Conservation (phyloP, 176 grass and related monocot genomes). For the Neostapfia colusana region DNA sequence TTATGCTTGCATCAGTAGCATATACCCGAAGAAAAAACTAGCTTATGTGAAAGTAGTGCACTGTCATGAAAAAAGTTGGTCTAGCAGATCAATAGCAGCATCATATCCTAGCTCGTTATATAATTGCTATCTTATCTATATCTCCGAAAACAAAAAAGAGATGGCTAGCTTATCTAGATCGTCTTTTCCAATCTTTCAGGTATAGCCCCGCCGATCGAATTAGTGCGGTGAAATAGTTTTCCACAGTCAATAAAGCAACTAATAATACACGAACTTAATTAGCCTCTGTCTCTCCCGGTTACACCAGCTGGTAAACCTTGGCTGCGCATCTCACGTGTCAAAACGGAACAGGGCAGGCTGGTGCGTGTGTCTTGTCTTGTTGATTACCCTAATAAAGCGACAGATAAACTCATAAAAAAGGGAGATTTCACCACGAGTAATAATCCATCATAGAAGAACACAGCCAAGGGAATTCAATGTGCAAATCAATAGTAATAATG, state of each 20-base stretch:
- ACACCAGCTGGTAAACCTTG: constrained; percentile 3
- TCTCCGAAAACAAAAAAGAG: too few species aligned
- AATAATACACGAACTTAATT: not conserved
- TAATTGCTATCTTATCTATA: too few species aligned
- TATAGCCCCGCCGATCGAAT: not conserved
- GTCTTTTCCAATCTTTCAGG: not conserved
- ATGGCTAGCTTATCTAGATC: not conserved
- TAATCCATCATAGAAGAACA: not conserved
- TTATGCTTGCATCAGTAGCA: not conserved
- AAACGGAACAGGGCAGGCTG: not conserved
- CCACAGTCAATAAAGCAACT: not conserved
- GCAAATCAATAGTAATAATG: not conserved
- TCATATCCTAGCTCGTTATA: too few species aligned
- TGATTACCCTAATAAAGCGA: not conserved
- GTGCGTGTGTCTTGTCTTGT: not conserved
- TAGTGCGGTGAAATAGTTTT: not conserved
- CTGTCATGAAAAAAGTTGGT: too few species aligned
- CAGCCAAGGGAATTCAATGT: not conserved
- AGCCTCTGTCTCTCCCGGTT: not conserved
- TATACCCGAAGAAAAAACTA: not conserved
- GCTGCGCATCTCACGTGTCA: not conserved
- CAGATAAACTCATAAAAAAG: not conserved
- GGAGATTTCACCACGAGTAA: not conserved
- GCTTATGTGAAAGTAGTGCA: not conserved
- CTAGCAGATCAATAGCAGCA: too few species aligned